Base-by-base conservation (phyloP, 192 early-diverging fungal species). In the Dissophora globulifera region DNA sequence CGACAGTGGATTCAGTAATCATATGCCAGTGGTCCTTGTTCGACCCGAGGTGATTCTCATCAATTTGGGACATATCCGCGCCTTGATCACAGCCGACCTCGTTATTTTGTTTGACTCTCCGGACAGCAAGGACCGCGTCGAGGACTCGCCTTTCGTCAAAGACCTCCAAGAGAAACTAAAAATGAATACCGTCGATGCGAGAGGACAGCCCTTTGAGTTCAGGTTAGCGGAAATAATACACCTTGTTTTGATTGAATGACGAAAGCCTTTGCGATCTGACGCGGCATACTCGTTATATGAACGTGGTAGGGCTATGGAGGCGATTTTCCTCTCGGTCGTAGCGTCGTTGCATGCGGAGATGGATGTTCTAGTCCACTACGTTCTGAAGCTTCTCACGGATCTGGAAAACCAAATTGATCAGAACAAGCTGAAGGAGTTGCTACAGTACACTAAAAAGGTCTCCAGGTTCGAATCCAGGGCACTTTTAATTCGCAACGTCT, bases 1-100 rank as follows among this genome's bases (percentile, higher is more conserved):
- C 42, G 87, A 91, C 59, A 88, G 88, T 51, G 80, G 83, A 25
- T 87, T 85, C 54, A 82, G 89, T 42, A 89, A 95, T 59, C 89
- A 93, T 64, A 84, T 88, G 61, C 91, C 94, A 7, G 90, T 88
- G n/a, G 90, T 96, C 23, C 81, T 96, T 17, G 93, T 95, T 20
- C 88, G 95, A n/a, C 74, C 87, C 0, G 85, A 91, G 31, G 90
- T 92, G 2, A 92, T 96, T 48, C 75, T 96, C 8, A 84, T 95
- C 30, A 95, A 96, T 54, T 67, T 96, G 31, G 83, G 85, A 25
- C 87, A 94, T 59, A 88, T 93, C 49, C 82, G 89, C 30, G 94
- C 93, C 23, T 72, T 96, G 23, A 88, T 96, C 45, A 89, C 89
- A 57, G 85, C 89, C n/a, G 91, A 93, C 68, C 72, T 80, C 46